Evolutionary conservation across 257 asterid species (phyloP).

Genomic region (Echites panduratus): DNA sequence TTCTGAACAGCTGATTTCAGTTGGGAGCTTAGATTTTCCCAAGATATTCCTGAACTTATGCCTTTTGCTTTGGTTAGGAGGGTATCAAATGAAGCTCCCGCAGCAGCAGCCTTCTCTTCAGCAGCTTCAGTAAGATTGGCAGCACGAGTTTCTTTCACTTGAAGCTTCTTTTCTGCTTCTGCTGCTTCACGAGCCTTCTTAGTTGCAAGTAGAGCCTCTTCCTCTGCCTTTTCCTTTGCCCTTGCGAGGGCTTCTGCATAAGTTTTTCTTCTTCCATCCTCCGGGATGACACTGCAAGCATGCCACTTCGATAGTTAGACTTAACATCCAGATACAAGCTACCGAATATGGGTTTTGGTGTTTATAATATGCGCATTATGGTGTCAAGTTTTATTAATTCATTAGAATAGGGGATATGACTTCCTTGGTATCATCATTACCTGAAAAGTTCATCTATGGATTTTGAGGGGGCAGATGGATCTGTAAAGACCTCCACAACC

Average conservation of each 20-base stretch:
- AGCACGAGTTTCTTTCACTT: slow-evolving; percentile 37
- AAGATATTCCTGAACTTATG: slow-evolving; percentile 32
- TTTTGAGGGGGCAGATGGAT: slow-evolving; percentile 71
- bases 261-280: slow-evolving; percentile 81
- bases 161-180: slow-evolving; percentile 31
- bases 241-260: slow-evolving; percentile 59
- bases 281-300: slow-evolving; percentile 64
- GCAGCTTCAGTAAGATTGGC: slow-evolving; percentile 43
- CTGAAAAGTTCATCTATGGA: slow-evolving; percentile 59
- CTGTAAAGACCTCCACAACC: slow-evolving; percentile 82
- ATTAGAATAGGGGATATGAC: not conserved
- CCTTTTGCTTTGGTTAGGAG: slow-evolving; percentile 59
- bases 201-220: slow-evolving; percentile 53
- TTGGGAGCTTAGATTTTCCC: slow-evolving; percentile 35
- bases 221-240: slow-evolving; percentile 57
- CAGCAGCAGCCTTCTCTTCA: slow-evolving; percentile 49
- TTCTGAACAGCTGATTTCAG: slow-evolving; percentile 26
- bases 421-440: slow-evolving; percentile 25
- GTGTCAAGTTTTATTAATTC: not conserved
- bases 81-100: slow-evolving; percentile 50
- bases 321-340: not conserved
- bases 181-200: slow-evolving; percentile 54
- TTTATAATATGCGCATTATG: not conserved
- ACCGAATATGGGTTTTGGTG: not conserved
- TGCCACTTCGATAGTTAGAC: slow-evolving; percentile 10